phyloP scores from a whole-genome alignment of 257 asterid genomes.

The Salvia hispanica region DNA sequence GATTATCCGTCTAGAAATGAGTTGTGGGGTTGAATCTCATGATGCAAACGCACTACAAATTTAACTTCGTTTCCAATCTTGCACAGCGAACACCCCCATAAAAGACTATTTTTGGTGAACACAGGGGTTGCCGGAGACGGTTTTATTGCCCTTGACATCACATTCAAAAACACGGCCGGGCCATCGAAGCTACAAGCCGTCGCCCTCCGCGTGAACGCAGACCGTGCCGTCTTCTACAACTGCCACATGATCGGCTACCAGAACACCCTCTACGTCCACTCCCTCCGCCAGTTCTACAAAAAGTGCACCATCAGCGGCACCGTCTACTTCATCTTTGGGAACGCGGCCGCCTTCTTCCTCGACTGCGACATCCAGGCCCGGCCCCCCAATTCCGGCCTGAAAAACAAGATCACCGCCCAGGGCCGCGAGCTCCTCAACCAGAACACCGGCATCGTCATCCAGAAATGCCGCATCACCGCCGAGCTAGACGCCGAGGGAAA shows the following conservation, averaged over 20 bases:
- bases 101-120: too few species aligned
- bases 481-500: too few species aligned
- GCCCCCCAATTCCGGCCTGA: constrained; percentile 41
- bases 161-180: constrained; percentile 75
- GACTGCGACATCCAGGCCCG: constrained; percentile 57
- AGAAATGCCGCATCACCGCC: constrained; percentile 54
- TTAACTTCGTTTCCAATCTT: too few species aligned
- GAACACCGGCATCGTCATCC: constrained; percentile 69
- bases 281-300: too few species aligned
- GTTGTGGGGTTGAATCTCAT: too few species aligned
- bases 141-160: constrained; percentile 64
- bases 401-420: constrained; percentile 60
- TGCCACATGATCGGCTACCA: constrained; percentile 52
- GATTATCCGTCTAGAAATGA: too few species aligned
- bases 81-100: too few species aligned
- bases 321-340: constrained; percentile 62
- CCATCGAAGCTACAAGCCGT: constrained; percentile 67
- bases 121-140: constrained; percentile 62
- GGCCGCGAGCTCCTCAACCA: constrained; percentile 60
- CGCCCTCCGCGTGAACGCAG: constrained; percentile 67
- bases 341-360: constrained; percentile 49
- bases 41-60: too few species aligned
- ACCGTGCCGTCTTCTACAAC: constrained; percentile 48
- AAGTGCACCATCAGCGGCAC: constrained; percentile 63
- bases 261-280: constrained; percentile 64